A percentile compares a stretch with the other conserved stretches of the same genome.
Conservation (phyloP, 768 basidiomycete genomes). For the Rhodocollybia butyracea region DNA sequence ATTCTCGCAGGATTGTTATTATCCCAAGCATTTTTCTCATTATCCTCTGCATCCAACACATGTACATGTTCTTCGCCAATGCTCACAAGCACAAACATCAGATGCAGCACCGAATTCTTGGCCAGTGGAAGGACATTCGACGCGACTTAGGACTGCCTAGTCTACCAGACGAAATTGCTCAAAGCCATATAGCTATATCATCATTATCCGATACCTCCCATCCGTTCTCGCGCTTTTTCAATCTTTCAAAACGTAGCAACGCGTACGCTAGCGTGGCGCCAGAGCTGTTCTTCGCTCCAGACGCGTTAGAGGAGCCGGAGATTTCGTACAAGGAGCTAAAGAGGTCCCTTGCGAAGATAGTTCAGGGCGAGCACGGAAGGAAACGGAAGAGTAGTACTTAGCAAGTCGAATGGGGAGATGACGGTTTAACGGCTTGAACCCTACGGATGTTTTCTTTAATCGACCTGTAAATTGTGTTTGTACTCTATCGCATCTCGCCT, state of each 20-base stretch:
- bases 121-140: conserved; percentile 27
- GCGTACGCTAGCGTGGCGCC: background rate
- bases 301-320: conserved; percentile 5
- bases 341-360: conserved; percentile 1
- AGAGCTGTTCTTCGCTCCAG: conserved; percentile 5
- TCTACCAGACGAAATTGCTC: conserved; percentile 9
- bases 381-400: background rate
- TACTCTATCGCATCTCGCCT: too few relatives aligned
- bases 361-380: background rate
- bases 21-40: conserved; percentile 5
- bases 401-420: background rate
- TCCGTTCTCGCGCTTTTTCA: conserved; percentile 6
- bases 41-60: conserved; percentile 5
- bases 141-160: conserved; percentile 22
- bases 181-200: background rate
- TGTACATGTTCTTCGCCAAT: conserved; percentile 2
- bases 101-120: conserved; percentile 14
- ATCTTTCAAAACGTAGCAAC: background rate
- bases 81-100: background rate
- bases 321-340: conserved; percentile 9
- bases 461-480: too few relatives aligned
- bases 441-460: background rate
- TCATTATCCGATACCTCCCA: background rate
- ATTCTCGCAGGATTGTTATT: conserved; percentile 1
- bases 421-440: background rate